These are phyloP conservation scores for Yarrowia galli DNA, from an alignment of 1,139 yeast genomes.

Conservation along the genomic window DNA sequence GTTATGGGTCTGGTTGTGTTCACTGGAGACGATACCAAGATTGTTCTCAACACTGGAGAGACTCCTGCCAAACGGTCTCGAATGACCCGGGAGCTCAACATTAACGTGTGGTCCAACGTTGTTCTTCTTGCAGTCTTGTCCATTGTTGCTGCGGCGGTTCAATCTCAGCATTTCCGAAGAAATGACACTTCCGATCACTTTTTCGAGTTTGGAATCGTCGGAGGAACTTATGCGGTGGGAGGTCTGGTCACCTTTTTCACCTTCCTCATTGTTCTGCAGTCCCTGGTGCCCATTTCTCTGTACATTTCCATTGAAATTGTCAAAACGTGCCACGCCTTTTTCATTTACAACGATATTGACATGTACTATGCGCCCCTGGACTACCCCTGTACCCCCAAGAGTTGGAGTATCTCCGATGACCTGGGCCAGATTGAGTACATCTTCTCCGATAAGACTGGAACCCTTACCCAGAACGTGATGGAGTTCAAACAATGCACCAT, in stretches of 20 bases:
- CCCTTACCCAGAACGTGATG: slow-evolving; percentile 95
- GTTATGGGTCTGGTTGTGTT: slow-evolving; percentile 86
- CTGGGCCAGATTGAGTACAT: slow-evolving; percentile 95
- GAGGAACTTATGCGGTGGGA: slow-evolving; percentile 71
- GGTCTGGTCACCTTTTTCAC: slow-evolving; percentile 90
- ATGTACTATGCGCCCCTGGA: slow-evolving; percentile 87
- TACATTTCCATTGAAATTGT: slow-evolving; percentile 95
- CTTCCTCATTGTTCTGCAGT: slow-evolving; percentile 84
- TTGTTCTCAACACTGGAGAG: slow-evolving; percentile 89
- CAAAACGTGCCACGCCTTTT: slow-evolving; percentile 91
- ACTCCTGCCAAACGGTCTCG: slow-evolving; percentile 90
- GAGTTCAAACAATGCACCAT: slow-evolving; percentile 94
- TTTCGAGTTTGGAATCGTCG: slow-evolving; percentile 75
- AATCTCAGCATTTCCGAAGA: slow-evolving; percentile 71
- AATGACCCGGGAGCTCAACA: slow-evolving; percentile 82
- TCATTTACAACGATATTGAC: slow-evolving; percentile 84
- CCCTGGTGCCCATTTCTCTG: slow-evolving; percentile 92
- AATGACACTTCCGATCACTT: slow-evolving; percentile 63
- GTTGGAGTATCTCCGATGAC: slow-evolving; percentile 98
- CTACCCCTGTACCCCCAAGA: slow-evolving; percentile 93
- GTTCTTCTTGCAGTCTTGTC: slow-evolving; percentile 75
- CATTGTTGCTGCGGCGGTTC: slow-evolving; percentile 79
- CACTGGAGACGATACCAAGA: slow-evolving; percentile 91
- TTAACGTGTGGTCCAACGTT: slow-evolving; percentile 82
- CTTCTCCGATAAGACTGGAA: slow-evolving; percentile 96